These are phyloP conservation scores for Actinomucor elegans DNA, from an alignment of 371 early-diverging fungal genomes.

Conservation along the genomic window DNA sequence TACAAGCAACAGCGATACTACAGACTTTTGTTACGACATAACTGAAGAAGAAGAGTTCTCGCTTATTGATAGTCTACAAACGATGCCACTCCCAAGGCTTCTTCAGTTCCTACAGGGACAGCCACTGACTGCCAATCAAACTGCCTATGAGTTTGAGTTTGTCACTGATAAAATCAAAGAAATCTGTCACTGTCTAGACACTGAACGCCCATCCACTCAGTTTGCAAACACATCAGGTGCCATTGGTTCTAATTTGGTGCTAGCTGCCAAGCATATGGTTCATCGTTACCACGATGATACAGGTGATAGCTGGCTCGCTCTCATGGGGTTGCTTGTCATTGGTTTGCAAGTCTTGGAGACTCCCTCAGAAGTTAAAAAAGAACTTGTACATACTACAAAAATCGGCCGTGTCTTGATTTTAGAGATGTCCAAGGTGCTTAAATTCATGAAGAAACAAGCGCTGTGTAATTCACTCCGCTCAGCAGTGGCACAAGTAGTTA, in stretches of 20 bases:
- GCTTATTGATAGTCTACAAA: no score
- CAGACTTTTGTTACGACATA: not conserved
- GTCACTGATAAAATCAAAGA: not conserved
- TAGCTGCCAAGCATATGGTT: not conserved
- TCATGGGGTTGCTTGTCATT: not conserved
- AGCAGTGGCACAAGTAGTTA: no score
- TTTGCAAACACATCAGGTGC: not conserved
- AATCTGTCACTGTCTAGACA: constrained; percentile 5
- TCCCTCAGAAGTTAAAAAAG: not conserved
- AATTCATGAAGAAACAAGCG: no score
- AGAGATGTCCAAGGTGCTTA: not conserved
- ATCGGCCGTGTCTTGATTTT: not conserved
- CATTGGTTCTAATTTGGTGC: not conserved
- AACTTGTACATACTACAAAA: not conserved
- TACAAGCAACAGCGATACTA: not conserved
- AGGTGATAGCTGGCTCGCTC: not conserved
- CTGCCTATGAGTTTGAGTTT: not conserved
- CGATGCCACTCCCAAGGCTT: no score
- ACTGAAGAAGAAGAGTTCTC: not conserved
- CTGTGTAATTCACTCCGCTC: no score
- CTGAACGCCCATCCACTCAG: not conserved
- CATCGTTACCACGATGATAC: not conserved
- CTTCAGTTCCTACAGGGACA: no score
- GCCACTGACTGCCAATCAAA: no score
- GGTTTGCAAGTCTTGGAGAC: not conserved